Base-by-base conservation (phyloP, 345 rosid species). In the Syzygium aqueum region DNA sequence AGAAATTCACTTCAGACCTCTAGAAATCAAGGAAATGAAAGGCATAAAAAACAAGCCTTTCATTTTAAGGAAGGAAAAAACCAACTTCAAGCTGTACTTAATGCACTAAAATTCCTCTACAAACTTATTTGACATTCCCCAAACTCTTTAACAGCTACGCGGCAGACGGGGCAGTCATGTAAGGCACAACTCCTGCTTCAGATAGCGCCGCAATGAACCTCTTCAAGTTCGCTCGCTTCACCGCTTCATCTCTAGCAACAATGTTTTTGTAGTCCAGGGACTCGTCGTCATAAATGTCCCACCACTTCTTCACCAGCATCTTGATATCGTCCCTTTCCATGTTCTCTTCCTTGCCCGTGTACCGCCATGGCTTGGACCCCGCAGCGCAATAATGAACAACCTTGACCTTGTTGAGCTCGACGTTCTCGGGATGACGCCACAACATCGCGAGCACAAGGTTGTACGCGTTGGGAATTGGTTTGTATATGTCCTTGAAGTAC, bases 311-410 rank as follows among this genome's bases (percentile, higher is more conserved):
- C 86, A 93, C 90, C 16, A 92, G 82, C 88, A 85, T 85, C 86
- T 92, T 91, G 53, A 93, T 90, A 86, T 93, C 95, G 27, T 93
- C 91, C 53, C 93, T 89, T 1, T 92, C 89, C 95, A 93, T 91
- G 87, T 93, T 93, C 85, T 63, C 87, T 84, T 92, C 95, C 84
- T 90, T 51, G 2, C 95, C 95, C 0, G 95, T 93, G 51, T 87
- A 93, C 91, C 94, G 91, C 95, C 95, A 92, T 21, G 95, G 95
- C 91, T 93, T 93, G 9, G 93, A 89, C 15, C 95, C 95, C 88
- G 88, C 94, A 7, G 94, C 94, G 85, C 94, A 92, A 37, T 91
- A 91, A 25, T 93, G 95, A 52, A 89, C 93, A 22, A 93, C 95
- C 88, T 92, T 90, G 27, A 89, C 90, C 49, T 90, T 56, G 51